Conservation (phyloP, 495 filamentous ascomycete species). For the Trichoderma asperelloides region DNA sequence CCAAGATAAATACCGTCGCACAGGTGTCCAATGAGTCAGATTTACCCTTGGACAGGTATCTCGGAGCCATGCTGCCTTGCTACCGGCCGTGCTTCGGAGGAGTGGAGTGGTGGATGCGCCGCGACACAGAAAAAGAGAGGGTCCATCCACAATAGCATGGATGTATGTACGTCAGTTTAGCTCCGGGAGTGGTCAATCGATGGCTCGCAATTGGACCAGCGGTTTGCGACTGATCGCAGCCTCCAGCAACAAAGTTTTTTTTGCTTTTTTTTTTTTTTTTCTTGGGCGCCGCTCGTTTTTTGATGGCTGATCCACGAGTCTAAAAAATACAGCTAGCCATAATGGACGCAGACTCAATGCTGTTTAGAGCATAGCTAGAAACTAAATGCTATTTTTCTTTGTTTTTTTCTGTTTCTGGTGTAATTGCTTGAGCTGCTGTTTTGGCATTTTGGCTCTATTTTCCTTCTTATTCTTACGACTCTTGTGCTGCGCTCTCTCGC, state of each 20-base stretch:
- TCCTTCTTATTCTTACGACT: too few species aligned
- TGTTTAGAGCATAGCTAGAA: background rate
- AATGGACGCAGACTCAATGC: background rate
- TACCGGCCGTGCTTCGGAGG: slow-evolving; percentile 3
- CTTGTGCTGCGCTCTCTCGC: too few species aligned
- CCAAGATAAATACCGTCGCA: background rate
- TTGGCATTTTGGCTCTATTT: too few species aligned
- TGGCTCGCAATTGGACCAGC: background rate
- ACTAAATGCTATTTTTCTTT: too few species aligned
- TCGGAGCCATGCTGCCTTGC: background rate
- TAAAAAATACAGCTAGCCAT: background rate
- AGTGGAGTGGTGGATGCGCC: slow-evolving; percentile 2
- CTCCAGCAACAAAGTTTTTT: too few species aligned
- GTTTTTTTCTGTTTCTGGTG: too few species aligned
- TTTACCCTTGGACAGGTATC: background rate
- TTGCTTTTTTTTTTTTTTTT: too few species aligned
- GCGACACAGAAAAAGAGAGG: background rate
- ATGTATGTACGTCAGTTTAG: background rate
- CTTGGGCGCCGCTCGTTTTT: too few species aligned
- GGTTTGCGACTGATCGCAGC: background rate
- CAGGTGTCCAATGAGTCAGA: background rate
- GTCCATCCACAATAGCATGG: background rate
- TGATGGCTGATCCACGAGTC: background rate
- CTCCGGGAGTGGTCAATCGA: background rate
- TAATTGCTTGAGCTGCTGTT: too few species aligned